A percentile compares a stretch with the other conserved stretches of the same genome.
Evolutionary conservation across 2,329 filamentous ascomycete species (phyloP).

Genomic region (Colletotrichum liriopes): DNA sequence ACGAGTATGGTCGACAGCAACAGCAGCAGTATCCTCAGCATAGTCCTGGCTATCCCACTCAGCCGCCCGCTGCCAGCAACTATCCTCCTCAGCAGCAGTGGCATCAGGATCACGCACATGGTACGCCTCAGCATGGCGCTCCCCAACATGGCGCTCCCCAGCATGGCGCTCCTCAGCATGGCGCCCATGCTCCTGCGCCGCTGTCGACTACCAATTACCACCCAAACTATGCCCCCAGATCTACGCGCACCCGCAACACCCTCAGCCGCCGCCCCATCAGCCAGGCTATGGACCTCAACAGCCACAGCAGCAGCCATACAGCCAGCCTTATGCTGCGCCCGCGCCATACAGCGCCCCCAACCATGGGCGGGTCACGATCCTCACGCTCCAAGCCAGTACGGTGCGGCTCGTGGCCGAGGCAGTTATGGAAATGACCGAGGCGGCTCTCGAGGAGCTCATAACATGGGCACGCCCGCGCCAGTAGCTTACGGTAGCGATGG

Average conservation of each 20-base stretch:
- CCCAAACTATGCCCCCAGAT: conserved; percentile 71
- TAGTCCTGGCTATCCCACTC: conserved; percentile 47
- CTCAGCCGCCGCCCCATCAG: conserved; percentile 55
- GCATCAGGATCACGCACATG: conserved; percentile 56
- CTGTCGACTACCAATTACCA: conserved; percentile 71
- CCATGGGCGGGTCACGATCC: conserved; percentile 54
- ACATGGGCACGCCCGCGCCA: conserved; percentile 52
- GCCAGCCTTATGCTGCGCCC: conserved; percentile 54
- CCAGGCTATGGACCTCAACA: conserved; percentile 60
- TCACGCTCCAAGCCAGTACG: conserved; percentile 56
- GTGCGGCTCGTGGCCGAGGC: conserved; percentile 58
- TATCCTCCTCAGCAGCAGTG: conserved; percentile 61
- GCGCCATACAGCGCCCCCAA: conserved; percentile 51
- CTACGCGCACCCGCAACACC: conserved; percentile 57
- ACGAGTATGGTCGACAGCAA: conserved; percentile 60
- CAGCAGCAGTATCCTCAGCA: conserved; percentile 52
- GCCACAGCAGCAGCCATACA: conserved; percentile 54
- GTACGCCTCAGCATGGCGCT: conserved; percentile 53
- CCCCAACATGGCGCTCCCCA: conserved; percentile 47
- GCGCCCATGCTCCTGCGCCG: conserved; percentile 62
- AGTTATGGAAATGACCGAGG: conserved; percentile 63
- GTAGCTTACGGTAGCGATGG: conserved; percentile 50
- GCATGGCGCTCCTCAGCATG: too few relatives aligned
- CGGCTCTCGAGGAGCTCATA: conserved; percentile 53
- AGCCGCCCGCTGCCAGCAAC: conserved; percentile 55